Conservation (phyloP, 75 land plant genomes). For the Azolla pinnata region DNA sequence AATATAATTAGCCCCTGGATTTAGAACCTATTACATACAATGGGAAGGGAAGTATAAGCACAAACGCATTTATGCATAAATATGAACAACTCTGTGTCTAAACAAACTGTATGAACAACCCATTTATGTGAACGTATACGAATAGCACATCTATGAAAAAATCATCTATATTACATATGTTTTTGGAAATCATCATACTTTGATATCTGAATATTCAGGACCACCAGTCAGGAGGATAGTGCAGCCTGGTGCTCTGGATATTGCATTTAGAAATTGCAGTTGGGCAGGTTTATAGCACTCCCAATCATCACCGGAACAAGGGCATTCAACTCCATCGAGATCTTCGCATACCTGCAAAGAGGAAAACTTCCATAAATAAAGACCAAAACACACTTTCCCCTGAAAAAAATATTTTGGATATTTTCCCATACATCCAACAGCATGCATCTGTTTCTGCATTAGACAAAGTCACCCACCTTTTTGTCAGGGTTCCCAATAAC, state of each 20-base stretch:
- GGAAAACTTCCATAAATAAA: too few relatives aligned
- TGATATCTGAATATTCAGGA: constrained; percentile 25
- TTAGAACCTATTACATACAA: constrained; percentile 11
- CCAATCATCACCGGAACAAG: constrained; percentile 26
- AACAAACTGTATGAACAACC: background rate
- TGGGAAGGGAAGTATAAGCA: too few relatives aligned
- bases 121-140: too few relatives aligned
- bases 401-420: too few relatives aligned
- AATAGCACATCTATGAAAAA: too few relatives aligned
- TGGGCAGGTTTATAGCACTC: constrained; percentile 34
- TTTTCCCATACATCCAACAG: background rate
- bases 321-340: constrained; percentile 8
- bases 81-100: background rate
- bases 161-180: too few relatives aligned
- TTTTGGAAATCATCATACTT: constrained; percentile 13
- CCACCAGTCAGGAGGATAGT: constrained; percentile 24
- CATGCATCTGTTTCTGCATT: background rate
- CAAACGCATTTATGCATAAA: too few relatives aligned
- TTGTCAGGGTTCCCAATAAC: constrained; percentile 20
- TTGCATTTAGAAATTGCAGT: constrained; percentile 10
- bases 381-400: too few relatives aligned
- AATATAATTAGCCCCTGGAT: constrained; percentile 11
- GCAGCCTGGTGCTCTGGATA: constrained; percentile 20
- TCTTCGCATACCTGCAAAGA: constrained; percentile 6
- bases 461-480: constrained; percentile 3